Percentiles rank a stretch among this genome's conserved stretches.
phyloP scores from a whole-genome alignment of 1,284 basidiomycete genomes.

The Amylostereum areolatum region DNA sequence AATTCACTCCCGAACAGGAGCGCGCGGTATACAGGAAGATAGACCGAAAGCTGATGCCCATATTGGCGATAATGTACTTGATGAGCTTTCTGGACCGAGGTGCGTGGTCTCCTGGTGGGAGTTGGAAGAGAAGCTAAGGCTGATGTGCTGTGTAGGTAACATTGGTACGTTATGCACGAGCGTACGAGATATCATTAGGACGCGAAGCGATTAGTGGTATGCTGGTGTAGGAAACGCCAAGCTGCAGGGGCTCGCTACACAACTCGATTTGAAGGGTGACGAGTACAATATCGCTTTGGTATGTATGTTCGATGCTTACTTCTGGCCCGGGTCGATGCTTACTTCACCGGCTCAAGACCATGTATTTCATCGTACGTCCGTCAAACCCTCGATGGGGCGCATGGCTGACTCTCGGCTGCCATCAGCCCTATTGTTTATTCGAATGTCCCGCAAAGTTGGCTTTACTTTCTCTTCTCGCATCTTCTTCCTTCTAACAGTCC shows the following conservation, averaged over 20 bases:
- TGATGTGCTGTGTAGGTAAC: slow-evolving; percentile 35
- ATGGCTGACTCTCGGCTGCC: background rate
- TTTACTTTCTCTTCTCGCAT: background rate
- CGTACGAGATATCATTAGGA: background rate
- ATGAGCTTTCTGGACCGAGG: slow-evolving; percentile 63
- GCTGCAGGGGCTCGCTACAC: slow-evolving; percentile 48
- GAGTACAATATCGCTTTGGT: slow-evolving; percentile 65
- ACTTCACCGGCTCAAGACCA: slow-evolving; percentile 36
- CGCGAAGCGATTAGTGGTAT: background rate
- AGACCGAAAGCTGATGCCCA: slow-evolving; percentile 58
- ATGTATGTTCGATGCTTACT: slow-evolving; percentile 8
- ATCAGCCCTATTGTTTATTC: slow-evolving; percentile 54
- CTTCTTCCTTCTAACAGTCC: background rate
- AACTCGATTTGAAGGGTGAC: slow-evolving; percentile 51
- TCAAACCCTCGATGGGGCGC: background rate
- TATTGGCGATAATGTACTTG: slow-evolving; percentile 58
- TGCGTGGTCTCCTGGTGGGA: slow-evolving; percentile 14
- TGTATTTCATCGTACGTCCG: slow-evolving; percentile 59
- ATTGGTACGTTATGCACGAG: slow-evolving; percentile 34
- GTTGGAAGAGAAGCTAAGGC: too few species aligned
- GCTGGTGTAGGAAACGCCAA: slow-evolving; percentile 52
- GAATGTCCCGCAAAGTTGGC: slow-evolving; percentile 57
- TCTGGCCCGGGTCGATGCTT: background rate
- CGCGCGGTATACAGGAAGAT: slow-evolving; percentile 57
- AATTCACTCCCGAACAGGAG: slow-evolving; percentile 46